Percentiles rank a stretch among this genome's conserved stretches.
These are phyloP conservation scores for Endotrypanum monterogeii DNA, from an alignment of 208 protist genomes.

Conservation along the genomic window DNA sequence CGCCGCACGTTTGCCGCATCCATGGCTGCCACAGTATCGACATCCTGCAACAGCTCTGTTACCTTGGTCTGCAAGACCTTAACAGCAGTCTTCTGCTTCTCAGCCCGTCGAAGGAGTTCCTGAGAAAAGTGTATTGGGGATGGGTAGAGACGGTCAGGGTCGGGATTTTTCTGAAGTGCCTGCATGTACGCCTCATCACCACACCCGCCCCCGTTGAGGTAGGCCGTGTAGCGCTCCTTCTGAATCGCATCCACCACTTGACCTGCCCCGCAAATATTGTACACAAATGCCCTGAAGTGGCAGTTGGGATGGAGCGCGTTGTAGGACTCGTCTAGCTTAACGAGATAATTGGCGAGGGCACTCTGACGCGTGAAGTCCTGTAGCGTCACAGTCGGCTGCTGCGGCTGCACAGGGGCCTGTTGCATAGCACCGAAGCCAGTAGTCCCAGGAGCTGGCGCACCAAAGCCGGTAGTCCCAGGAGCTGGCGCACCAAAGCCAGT, in stretches of 20 bases:
- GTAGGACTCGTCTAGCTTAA: conserved; percentile 69
- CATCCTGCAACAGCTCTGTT: conserved; percentile 36
- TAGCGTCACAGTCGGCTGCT: conserved; percentile 29
- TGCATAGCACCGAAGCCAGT: conserved; percentile 17
- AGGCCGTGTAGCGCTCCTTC: conserved; percentile 64
- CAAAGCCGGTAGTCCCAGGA: conserved; percentile 21
- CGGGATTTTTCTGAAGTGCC: conserved; percentile 57
- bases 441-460: conserved; percentile 1
- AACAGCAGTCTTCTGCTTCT: conserved; percentile 59
- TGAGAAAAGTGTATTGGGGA: conserved; percentile 68
- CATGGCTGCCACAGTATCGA: conserved; percentile 39
- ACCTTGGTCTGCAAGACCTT: conserved; percentile 36
- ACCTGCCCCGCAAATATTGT: conserved; percentile 66
- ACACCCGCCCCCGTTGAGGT: conserved; percentile 53
- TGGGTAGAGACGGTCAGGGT: conserved; percentile 59
- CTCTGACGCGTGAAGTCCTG: conserved; percentile 54
- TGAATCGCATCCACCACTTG: conserved; percentile 56
- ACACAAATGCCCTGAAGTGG: conserved; percentile 76
- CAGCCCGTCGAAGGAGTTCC: conserved; percentile 58
- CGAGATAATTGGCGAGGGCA: conserved; percentile 60
- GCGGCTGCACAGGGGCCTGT: not conserved
- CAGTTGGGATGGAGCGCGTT: conserved; percentile 67
- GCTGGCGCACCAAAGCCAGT: conserved; percentile 12
- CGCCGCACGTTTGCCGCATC: conserved; percentile 49
- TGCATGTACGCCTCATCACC: conserved; percentile 53